Conservation (phyloP, 164 flowering plant genomes). For the Aristolochia fimbriata region DNA sequence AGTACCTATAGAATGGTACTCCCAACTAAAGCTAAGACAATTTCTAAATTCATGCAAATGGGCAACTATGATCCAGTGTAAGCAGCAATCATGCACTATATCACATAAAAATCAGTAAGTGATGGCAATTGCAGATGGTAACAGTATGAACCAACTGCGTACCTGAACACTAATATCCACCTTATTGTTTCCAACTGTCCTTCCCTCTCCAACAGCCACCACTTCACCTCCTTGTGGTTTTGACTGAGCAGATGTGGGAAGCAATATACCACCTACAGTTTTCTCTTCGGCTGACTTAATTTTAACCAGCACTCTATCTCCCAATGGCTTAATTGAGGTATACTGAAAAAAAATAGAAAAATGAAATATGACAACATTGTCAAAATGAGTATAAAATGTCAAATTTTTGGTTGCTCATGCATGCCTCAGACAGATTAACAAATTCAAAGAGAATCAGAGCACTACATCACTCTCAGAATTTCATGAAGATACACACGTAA, state of each 20-base stretch:
- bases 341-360: constrained; percentile 34
- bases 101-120: too few species aligned
- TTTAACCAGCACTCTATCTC: constrained; percentile 82
- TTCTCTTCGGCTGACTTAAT: constrained; percentile 70
- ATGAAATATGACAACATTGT: neutral
- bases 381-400: neutral
- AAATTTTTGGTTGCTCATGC: neutral
- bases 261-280: constrained; percentile 70
- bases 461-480: neutral
- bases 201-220: constrained; percentile 92
- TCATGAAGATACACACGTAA: too few species aligned
- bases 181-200: constrained; percentile 57
- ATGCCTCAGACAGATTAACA: neutral
- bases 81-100: too few species aligned
- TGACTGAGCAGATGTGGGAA: constrained; percentile 68
- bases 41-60: too few species aligned
- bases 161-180: constrained; percentile 65
- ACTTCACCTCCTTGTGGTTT: constrained; percentile 95
- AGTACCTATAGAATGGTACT: too few species aligned
- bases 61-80: too few species aligned
- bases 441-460: neutral
- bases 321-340: constrained; percentile 80
- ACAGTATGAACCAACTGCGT: neutral
- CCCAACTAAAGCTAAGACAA: too few species aligned
- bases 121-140: too few species aligned